These are phyloP conservation scores for Arthonia radiata DNA, from an alignment of 495 filamentous ascomycete species.

Conservation along the genomic window DNA sequence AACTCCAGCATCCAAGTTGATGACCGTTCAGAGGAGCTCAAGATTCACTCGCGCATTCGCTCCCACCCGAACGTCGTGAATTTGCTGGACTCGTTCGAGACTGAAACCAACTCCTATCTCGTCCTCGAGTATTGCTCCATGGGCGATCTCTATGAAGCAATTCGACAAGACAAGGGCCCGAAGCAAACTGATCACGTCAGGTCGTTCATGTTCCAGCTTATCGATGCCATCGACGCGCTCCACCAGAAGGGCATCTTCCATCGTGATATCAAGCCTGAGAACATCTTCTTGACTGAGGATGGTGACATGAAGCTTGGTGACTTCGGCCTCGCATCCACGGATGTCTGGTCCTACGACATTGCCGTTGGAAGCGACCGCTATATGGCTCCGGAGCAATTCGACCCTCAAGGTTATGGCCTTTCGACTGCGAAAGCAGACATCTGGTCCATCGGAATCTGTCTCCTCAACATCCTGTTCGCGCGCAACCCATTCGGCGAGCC, in stretches of 20 bases:
- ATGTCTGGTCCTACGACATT: constrained; percentile 67
- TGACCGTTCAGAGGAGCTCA: constrained; percentile 68
- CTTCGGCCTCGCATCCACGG: constrained; percentile 73
- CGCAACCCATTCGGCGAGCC: constrained; percentile 84
- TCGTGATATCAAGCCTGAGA: constrained; percentile 98
- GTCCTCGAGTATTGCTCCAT: constrained; percentile 92
- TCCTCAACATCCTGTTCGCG: constrained; percentile 87
- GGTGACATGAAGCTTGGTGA: constrained; percentile 91
- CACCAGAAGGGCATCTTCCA: constrained; percentile 82
- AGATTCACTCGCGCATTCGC: constrained; percentile 53
- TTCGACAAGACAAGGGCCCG: constrained; percentile 65
- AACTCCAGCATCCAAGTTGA: constrained; percentile 35
- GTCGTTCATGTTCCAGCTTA: constrained; percentile 84
- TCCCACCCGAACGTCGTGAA: constrained; percentile 85
- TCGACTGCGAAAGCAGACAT: constrained; percentile 83
- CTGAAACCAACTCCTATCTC: constrained; percentile 65
- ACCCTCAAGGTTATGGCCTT: constrained; percentile 63
- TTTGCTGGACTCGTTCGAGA: constrained; percentile 75
- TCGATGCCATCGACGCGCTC: constrained; percentile 75
- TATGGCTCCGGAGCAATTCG: constrained; percentile 96
- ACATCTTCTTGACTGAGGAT: constrained; percentile 75
- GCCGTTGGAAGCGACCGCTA: constrained; percentile 94
- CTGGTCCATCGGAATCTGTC: constrained; percentile 88
- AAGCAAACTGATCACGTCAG: constrained; percentile 88
- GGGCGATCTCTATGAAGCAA: constrained; percentile 93